Conservation (phyloP, 1,284 basidiomycete species). For the Apiotrichum gamsii region DNA sequence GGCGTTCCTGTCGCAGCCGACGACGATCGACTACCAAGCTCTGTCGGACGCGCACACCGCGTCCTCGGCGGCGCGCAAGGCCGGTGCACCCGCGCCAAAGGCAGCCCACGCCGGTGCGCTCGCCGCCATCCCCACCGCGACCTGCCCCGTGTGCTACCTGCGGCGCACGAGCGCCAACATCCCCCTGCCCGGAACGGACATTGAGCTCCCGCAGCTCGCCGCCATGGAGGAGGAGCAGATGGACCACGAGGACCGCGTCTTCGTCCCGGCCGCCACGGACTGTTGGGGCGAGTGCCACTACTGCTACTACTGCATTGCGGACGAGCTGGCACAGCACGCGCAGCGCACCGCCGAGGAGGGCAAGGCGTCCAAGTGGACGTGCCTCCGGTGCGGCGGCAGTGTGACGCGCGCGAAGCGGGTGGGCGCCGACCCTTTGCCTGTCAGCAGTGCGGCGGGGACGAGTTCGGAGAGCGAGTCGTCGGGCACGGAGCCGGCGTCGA, state of each 20-base stretch:
- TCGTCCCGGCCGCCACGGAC: slow-evolving; percentile 41
- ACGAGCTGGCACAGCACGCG: slow-evolving; percentile 56
- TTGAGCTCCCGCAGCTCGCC: slow-evolving; percentile 11
- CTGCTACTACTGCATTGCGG: slow-evolving; percentile 81
- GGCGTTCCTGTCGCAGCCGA: slow-evolving; percentile 22
- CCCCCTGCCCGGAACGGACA: slow-evolving; percentile 22
- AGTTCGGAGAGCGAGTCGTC: too few species aligned
- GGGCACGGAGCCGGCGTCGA: too few species aligned
- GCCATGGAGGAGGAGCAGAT: slow-evolving; percentile 8
- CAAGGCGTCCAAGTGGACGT: slow-evolving; percentile 57
- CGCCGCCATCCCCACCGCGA: slow-evolving; percentile 36
- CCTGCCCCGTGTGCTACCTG: slow-evolving; percentile 50
- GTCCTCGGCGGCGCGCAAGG: slow-evolving; percentile 13
- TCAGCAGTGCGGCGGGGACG: too few species aligned
- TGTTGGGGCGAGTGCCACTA: slow-evolving; percentile 64
- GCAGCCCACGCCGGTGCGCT: slow-evolving; percentile 35
- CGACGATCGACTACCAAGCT: slow-evolving; percentile 28
- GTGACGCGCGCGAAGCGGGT: slow-evolving; percentile 35
- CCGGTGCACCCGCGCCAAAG: slow-evolving; percentile 1
- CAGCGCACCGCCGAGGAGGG: slow-evolving; percentile 18
- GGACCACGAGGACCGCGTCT: slow-evolving; percentile 35
- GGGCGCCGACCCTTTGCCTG: slow-evolving; percentile 6
- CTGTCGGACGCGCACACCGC: slow-evolving; percentile 3
- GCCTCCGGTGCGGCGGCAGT: slow-evolving; percentile 61
- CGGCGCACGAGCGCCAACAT: slow-evolving; percentile 23